Conservation (phyloP, 805 yeast genomes). For the Hanseniaspora vineae region DNA sequence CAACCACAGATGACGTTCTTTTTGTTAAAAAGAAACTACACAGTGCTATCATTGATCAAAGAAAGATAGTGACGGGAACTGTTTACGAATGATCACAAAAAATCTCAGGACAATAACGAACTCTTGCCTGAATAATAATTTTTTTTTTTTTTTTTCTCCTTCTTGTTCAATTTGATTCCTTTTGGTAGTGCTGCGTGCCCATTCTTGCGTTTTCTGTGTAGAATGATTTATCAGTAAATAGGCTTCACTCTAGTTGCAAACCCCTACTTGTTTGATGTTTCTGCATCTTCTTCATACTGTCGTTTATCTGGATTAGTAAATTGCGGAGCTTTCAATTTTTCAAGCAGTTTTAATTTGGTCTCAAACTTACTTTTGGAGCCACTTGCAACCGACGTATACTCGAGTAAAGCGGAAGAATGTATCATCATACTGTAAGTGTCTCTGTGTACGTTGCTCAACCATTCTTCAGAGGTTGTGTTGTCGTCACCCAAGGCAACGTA, state of each 20-base stretch:
- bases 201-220: too few relatives aligned
- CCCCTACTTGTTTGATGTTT: too few relatives aligned
- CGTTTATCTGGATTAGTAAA: slow-evolving; percentile 2
- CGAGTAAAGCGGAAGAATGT: slow-evolving; percentile 19
- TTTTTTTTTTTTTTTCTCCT: background rate
- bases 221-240: too few relatives aligned
- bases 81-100: too few relatives aligned
- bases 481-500: slow-evolving; percentile 69
- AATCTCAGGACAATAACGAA: too few relatives aligned
- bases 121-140: too few relatives aligned
- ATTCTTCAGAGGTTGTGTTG: slow-evolving; percentile 56
- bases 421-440: slow-evolving; percentile 20
- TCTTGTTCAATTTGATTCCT: background rate
- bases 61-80: slow-evolving; percentile 10
- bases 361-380: slow-evolving; percentile 12
- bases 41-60: slow-evolving; percentile 37
- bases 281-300: background rate
- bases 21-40: slow-evolving; percentile 24
- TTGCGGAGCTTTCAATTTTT: slow-evolving; percentile 14
- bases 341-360: slow-evolving; percentile 15
- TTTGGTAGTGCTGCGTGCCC: too few relatives aligned
- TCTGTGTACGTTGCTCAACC: slow-evolving; percentile 37
- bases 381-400: slow-evolving; percentile 18
- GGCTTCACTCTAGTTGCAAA: too few relatives aligned
- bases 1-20: slow-evolving; percentile 15